Evolutionary conservation across 257 asterid genomes (phyloP).

Genomic region (Solanum okadae): DNA sequence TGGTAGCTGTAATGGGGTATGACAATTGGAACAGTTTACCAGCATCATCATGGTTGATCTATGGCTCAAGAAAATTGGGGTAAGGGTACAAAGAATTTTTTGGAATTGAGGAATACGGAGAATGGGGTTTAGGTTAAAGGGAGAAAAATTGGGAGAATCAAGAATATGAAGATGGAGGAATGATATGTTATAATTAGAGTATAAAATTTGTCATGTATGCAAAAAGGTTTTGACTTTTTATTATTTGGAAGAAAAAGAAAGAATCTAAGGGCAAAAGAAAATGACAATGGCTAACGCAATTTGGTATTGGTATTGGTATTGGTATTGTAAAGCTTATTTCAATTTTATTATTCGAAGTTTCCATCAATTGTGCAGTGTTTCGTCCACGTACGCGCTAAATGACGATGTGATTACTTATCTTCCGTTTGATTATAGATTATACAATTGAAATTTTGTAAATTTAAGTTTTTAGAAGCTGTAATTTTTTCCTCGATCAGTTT

Average conservation of each 20-base stretch:
- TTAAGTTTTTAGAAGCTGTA: neutral
- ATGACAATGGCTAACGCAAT: neutral
- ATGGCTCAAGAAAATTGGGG: neutral
- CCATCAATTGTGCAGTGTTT: neutral
- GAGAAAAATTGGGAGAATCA: neutral
- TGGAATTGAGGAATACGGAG: neutral
- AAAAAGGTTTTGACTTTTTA: neutral
- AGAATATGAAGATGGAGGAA: neutral
- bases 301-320: neutral
- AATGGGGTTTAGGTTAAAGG: neutral
- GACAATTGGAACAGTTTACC: conserved; percentile 69
- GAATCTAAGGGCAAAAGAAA: neutral
- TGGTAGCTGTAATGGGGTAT: conserved; percentile 69
- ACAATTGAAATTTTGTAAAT: no score
- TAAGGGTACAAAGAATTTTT: neutral
- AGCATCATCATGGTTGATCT: conserved; percentile 44
- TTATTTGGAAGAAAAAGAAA: neutral
- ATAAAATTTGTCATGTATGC: neutral
- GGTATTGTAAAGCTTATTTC: neutral
- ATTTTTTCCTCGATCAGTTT: no score
- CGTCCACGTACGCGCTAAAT: neutral
- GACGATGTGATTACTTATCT: accelerated
- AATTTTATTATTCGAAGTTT: neutral
- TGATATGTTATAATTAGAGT: no score
- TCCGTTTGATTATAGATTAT: no score